These are phyloP conservation scores for Dalbergia cultrata DNA, from an alignment of 306 rosid species.

Conservation along the genomic window DNA sequence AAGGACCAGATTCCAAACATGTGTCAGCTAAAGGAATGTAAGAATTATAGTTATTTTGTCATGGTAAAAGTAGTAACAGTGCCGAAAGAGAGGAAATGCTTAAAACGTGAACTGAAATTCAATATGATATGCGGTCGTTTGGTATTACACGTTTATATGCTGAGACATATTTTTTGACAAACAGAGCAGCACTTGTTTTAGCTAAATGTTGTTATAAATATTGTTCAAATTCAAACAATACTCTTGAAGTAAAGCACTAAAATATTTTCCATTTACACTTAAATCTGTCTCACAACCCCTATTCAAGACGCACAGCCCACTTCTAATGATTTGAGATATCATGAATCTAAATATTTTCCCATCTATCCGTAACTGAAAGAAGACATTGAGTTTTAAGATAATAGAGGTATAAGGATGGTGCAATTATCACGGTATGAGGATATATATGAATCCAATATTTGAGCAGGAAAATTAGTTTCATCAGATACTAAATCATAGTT, in stretches of 20 bases:
- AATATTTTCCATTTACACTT: background rate
- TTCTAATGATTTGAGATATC: background rate
- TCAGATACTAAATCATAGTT: conserved; percentile 21
- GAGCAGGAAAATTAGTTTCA: background rate
- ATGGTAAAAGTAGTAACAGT: background rate
- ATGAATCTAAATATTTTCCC: background rate
- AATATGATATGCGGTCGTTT: background rate
- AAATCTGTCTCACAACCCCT: background rate
- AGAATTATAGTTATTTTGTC: background rate
- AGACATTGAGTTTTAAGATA: background rate
- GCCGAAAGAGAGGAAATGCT: background rate
- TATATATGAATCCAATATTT: background rate
- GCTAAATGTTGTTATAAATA: background rate
- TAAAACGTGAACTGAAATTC: conserved; percentile 7
- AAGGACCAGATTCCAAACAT: conserved; percentile 5
- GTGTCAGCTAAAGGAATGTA: conserved; percentile 15
- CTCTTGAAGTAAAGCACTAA: conserved; percentile 5
- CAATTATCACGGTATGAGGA: background rate
- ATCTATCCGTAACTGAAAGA: background rate
- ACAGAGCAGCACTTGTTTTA: background rate
- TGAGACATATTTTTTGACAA: background rate
- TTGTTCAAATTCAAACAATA: background rate
- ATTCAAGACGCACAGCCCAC: background rate
- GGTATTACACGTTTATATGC: background rate
- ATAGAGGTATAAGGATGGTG: background rate